A percentile compares a stretch with the other conserved stretches of the same genome.
These are phyloP conservation scores for Diophrys appendiculata DNA, from an alignment of 73 alveolate genomes.

Conservation along the genomic window DNA sequence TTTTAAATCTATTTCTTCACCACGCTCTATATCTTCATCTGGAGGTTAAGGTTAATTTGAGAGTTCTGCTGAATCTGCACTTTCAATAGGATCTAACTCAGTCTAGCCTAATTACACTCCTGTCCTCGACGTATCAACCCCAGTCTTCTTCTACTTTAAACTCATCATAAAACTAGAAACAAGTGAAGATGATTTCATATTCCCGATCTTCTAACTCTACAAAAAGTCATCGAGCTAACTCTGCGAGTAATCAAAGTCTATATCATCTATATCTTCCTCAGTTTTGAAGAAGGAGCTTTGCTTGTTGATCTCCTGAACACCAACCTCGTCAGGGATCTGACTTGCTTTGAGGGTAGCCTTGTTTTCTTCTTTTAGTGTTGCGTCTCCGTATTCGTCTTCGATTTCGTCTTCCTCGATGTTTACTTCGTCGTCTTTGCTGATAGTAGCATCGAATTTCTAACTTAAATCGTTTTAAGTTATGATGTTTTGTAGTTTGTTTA, in stretches of 20 bases:
- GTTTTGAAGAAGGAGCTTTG: neutral
- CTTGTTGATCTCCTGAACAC: neutral
- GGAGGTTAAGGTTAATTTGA: neutral
- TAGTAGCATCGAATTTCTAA: too few species aligned
- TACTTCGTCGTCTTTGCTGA: neutral
- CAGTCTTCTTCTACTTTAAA: neutral
- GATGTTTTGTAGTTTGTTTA: constrained; percentile 16
- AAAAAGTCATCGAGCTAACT: constrained; percentile 48
- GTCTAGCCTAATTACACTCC: neutral
- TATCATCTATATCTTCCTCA: constrained; percentile 44
- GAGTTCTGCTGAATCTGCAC: neutral
- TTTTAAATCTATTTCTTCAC: neutral
- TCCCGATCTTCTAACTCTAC: constrained; percentile 5
- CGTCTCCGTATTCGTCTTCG: constrained; percentile 46
- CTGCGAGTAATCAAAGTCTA: constrained; percentile 48
- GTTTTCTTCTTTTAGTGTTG: constrained; percentile 7
- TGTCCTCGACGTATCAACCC: neutral
- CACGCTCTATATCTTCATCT: constrained; percentile 9
- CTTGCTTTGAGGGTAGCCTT: neutral
- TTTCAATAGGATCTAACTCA: neutral
- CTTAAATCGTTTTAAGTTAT: constrained; percentile 11
- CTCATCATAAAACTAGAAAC: neutral
- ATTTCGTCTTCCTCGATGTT: constrained; percentile 17
- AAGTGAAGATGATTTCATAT: neutral
- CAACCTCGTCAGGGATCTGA: neutral